A percentile compares a stretch with the other conserved stretches of the same genome.
phyloP scores from a whole-genome alignment of 768 basidiomycete genomes.

The Cubamyces sp. region DNA sequence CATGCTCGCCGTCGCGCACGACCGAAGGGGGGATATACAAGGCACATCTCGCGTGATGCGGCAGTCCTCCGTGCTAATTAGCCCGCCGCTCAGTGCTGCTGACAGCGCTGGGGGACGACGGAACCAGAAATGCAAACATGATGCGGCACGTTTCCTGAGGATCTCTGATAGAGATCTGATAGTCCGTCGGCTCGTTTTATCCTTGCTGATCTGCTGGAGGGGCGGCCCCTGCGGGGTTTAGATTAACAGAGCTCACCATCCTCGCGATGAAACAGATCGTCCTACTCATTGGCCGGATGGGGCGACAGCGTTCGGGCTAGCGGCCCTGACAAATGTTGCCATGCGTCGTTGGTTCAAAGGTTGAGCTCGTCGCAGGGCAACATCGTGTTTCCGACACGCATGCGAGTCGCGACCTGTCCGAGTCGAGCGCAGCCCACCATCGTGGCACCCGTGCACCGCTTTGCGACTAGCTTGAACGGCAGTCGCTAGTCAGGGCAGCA shows the following conservation, averaged over 20 bases:
- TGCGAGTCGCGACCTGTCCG: neutral
- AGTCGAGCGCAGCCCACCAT: neutral
- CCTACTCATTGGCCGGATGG: neutral
- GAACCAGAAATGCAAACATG: neutral
- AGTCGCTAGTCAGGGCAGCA: too few species aligned
- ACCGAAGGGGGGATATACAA: neutral
- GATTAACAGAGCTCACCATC: neutral
- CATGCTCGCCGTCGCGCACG: neutral
- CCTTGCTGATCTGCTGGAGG: neutral
- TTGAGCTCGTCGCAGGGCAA: neutral
- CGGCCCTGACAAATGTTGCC: too few species aligned
- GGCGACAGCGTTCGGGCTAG: too few species aligned
- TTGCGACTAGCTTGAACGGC: too few species aligned
- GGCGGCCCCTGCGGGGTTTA: neutral
- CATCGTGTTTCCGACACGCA: neutral
- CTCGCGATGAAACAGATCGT: conserved; percentile 1
- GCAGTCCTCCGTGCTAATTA: neutral
- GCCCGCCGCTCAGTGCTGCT: neutral
- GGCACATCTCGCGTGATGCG: conserved; percentile 4
- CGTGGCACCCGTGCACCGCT: too few species aligned
- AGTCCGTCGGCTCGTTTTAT: neutral
- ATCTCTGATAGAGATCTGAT: conserved; percentile 16
- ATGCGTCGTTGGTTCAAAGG: too few species aligned
- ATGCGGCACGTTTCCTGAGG: conserved; percentile 4
- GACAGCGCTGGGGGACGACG: neutral